Conservation (phyloP, 169 alveolate genomes). For the Plasmodium berghei region DNA sequence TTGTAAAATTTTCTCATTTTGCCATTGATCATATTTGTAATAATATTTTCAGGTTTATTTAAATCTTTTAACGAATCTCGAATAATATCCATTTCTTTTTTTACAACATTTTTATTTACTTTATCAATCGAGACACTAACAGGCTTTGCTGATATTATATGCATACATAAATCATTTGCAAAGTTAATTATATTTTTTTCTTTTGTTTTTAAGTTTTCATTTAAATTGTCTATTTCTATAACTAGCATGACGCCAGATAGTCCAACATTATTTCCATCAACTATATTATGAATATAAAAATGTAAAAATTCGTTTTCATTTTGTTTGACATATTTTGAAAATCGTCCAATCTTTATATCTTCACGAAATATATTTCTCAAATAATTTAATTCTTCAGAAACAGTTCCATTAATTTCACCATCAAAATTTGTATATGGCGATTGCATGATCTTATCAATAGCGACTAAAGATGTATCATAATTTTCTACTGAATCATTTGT, state of each 20-base stretch:
- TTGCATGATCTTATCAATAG: background rate
- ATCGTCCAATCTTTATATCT: constrained; percentile 52
- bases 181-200: constrained; percentile 17
- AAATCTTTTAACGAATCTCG: constrained; percentile 21
- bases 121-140: constrained; percentile 31
- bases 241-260: constrained; percentile 60
- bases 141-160: constrained; percentile 64
- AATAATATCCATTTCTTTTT: constrained; percentile 52
- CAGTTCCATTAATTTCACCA: constrained; percentile 1
- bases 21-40: constrained; percentile 48
- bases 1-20: constrained; percentile 47
- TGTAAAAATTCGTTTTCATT: constrained; percentile 59
- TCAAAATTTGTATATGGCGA: constrained; percentile 19
- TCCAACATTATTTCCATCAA: constrained; percentile 27
- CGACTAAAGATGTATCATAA: background rate
- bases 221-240: constrained; percentile 21
- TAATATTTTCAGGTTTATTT: constrained; percentile 47
- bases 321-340: constrained; percentile 16
- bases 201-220: constrained; percentile 33
- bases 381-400: constrained; percentile 49
- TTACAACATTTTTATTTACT: constrained; percentile 23
- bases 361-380: constrained; percentile 66
- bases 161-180: constrained; percentile 65
- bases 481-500: background rate
- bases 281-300: constrained; percentile 43